phyloP scores from a whole-genome alignment of 1,284 basidiomycete species.

The Tilletia indica region DNA sequence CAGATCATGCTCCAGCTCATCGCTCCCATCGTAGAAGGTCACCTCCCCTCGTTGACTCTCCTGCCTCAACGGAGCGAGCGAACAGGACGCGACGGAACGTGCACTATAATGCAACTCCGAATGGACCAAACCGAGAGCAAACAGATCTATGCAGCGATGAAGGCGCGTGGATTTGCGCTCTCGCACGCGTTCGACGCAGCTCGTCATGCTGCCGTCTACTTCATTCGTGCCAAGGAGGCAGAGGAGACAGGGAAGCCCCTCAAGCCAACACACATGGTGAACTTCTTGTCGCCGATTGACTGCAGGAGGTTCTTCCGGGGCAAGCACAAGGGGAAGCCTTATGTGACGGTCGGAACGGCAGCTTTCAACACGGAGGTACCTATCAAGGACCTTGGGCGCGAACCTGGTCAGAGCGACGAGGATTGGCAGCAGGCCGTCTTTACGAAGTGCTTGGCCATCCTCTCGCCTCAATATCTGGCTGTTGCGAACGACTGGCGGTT shows the following conservation, averaged over 20 bases:
- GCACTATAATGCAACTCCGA: not conserved
- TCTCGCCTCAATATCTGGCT: constrained; percentile 16
- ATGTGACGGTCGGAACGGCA: constrained; percentile 6
- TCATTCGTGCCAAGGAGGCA: constrained; percentile 11
- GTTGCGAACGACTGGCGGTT: constrained; percentile 4
- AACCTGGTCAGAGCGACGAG: constrained; percentile 4
- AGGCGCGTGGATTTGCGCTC: not conserved
- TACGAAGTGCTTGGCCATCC: not conserved
- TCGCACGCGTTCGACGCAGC: constrained; percentile 16
- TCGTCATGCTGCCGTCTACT: constrained; percentile 14
- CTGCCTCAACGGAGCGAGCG: not conserved
- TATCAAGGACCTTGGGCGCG: not conserved
- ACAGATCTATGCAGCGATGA: constrained; percentile 12
- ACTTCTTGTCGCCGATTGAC: constrained; percentile 19
- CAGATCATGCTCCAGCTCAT: constrained; percentile 13
- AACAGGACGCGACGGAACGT: not conserved
- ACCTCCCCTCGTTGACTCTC: constrained; percentile 3
- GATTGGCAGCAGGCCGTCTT: constrained; percentile 6
- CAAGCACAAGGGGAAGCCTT: constrained; percentile 12
- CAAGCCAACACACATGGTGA: constrained; percentile 19
- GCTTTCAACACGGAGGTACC: constrained; percentile 16
- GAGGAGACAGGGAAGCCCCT: not conserved
- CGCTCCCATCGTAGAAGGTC: constrained; percentile 7
- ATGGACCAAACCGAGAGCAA: constrained; percentile 11
- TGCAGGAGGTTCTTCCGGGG: constrained; percentile 11